Conservation (phyloP, 1,139 yeast species). For the Hansenula anomala region DNA sequence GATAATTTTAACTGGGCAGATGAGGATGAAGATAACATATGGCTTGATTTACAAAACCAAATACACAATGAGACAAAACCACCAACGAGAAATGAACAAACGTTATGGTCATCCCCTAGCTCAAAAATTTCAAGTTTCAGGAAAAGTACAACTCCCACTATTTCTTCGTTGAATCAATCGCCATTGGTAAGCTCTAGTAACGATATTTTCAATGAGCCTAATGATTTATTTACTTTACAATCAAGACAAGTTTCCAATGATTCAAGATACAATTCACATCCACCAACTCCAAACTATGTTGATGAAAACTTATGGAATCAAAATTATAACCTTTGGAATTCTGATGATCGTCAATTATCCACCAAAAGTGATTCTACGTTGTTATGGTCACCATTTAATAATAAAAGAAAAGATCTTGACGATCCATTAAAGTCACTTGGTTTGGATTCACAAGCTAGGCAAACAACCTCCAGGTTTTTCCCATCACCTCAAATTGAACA, state of each 20-base stretch:
- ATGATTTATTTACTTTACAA: constrained; percentile 1
- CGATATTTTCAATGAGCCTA: constrained; percentile 4
- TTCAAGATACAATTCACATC: neutral
- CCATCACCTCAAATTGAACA: constrained; percentile 30
- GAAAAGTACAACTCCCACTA: constrained; percentile 11
- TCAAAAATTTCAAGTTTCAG: constrained; percentile 22
- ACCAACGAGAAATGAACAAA: neutral
- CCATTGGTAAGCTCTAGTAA: constrained; percentile 17
- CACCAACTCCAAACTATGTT: neutral
- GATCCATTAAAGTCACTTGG: constrained; percentile 7
- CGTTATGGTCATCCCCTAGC: constrained; percentile 18
- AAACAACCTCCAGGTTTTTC: constrained; percentile 29
- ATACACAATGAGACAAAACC: constrained; percentile 2
- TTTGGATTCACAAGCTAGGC: constrained; percentile 15
- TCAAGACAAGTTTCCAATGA: constrained; percentile 5
- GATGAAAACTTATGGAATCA: constrained; percentile 16
- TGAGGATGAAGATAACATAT: constrained; percentile 1
- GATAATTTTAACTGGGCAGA: neutral
- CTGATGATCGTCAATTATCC: constrained; percentile 19
- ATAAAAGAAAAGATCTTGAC: constrained; percentile 5
- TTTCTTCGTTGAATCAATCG: constrained; percentile 15
- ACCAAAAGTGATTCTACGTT: constrained; percentile 22
- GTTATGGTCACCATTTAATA: constrained; percentile 20
- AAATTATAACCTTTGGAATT: neutral
- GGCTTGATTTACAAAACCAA: constrained; percentile 3